Evolutionary conservation across 1,284 basidiomycete species (phyloP), one percentile per base, ranked within the genome.

Genomic region (Heterobasidion occidentale): DNA sequence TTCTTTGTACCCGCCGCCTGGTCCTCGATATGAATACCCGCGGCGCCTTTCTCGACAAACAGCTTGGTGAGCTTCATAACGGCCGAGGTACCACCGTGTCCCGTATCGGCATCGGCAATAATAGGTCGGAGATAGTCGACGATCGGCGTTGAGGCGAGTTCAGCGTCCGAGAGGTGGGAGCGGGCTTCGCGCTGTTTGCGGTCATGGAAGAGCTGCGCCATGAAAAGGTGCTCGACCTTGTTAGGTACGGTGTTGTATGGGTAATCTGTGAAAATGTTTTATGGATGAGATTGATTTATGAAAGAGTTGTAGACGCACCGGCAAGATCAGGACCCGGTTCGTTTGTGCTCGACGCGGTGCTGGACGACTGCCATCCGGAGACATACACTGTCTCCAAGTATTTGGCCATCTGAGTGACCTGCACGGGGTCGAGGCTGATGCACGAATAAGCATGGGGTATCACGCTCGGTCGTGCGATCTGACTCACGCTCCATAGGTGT

Each of bases 361-460:
- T 97, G 15, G 90, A 94, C 14, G 88, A 91, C 65, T 93, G 92
- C 95, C 96, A 99, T 9, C 96, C 96, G 12, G 95, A 98, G 53
- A 99, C 92, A 70, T 99, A 99, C 62, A 99, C 90, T 3, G 94
- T 96, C 74, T 99, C 96, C 64, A 98, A 88, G 72, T 97, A 90
- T 70, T 96, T 96, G 36, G 95, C 95, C 96, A 99, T 99, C 74
- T 99, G 96, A 0, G 94, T 94, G 63, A 94, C 81, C 75, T 99
- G 96, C 12, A 99, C 94, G 2, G 95, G 94, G 73, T 99, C 97
- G 61, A 99, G 86, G 36, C 93, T 95, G 62, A 12, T 48, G 15
- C 27, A 27, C 27, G 6, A 9, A 20, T 15, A 33, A 42, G 27
- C 9, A 56, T 57, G 11, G 8, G 12, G 17, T 7, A 14, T 12